Evolutionary conservation across 2,329 filamentous ascomycete species (phyloP), one percentile per base, ranked within the genome.

Genomic region (Fusarium ramigenum): DNA sequence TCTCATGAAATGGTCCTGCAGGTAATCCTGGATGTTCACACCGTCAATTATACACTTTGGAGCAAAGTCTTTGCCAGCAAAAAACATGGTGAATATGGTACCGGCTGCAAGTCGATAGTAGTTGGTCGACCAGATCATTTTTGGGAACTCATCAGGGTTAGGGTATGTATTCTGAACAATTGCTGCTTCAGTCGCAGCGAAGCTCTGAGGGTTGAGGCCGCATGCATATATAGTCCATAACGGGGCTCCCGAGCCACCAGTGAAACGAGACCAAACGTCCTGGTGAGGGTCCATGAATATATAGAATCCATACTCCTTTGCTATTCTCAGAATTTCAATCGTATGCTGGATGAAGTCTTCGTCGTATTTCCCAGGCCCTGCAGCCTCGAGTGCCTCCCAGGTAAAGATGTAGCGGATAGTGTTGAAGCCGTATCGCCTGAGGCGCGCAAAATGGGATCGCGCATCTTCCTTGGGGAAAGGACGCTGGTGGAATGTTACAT

Each of bases 81-180:
- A 99, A 84, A 97, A 99, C 58, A 98, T 84, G 0, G 96, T 97
- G 80, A 98, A 98, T 75, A 98, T 94, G 50, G 94, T 95, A 74
- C 95, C 94, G 56, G 92, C 93, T 6, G 93, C 95, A 56, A 98
- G 86, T 30, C 96, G 90, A 70, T 91, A 93, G 82, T 99, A 99
- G 80, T 99, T 99, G 58, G 97, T 98, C 21, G 96, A 95, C 96
- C 96, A 99, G 65, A 98, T 96, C 97, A 99, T 99, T 84, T 98
- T 98, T 30, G 96, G 96, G 75, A 96, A 99, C 2, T 92, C 88
- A 32, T 91, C 91, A 14, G 95, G 94, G 25, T 97, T 89, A 15
- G 93, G 91, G 79, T 94, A 98, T 4, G 93, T 97, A 79, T 98
- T 99, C 60, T 99, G 96, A 11, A 99, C 96, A 67, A 98, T 89